These are phyloP conservation scores for Starmerella floricola DNA, from an alignment of 805 yeast genomes.

Conservation along the genomic window DNA sequence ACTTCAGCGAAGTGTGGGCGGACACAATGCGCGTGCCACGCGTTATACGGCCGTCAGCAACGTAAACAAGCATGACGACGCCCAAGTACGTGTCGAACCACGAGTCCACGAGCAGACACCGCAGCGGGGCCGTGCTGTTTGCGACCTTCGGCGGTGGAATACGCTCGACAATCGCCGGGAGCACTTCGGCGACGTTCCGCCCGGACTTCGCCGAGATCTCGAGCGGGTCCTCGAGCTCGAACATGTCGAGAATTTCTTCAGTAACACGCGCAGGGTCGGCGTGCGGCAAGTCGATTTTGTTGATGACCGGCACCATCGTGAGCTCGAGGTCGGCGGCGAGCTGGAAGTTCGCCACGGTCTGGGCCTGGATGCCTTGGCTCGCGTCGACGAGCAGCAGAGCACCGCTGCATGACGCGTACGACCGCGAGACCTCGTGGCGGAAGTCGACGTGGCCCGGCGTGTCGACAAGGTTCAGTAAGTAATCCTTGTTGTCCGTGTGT, in stretches of 20 bases:
- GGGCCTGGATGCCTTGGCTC: slow-evolving; percentile 93
- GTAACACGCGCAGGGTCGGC: slow-evolving; percentile 73
- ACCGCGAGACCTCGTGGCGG: slow-evolving; percentile 81
- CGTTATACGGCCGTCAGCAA: slow-evolving; percentile 69
- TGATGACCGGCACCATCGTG: slow-evolving; percentile 74
- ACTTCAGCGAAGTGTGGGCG: slow-evolving; percentile 61
- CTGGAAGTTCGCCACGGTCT: slow-evolving; percentile 93
- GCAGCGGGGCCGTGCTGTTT: slow-evolving; percentile 37
- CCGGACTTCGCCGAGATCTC: slow-evolving; percentile 92
- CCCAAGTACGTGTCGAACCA: slow-evolving; percentile 95
- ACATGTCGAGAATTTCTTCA: slow-evolving; percentile 74
- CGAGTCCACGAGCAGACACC: slow-evolving; percentile 82
- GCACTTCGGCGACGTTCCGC: slow-evolving; percentile 56
- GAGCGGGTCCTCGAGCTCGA: slow-evolving; percentile 56
- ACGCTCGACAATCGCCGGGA: slow-evolving; percentile 69
- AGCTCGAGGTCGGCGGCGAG: slow-evolving; percentile 78
- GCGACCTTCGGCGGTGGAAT: slow-evolving; percentile 57
- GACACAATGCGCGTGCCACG: slow-evolving; percentile 67
- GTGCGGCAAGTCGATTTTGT: slow-evolving; percentile 78
- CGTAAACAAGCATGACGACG: slow-evolving; percentile 70
- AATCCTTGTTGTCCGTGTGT: slow-evolving; percentile 50
- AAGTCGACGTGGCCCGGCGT: slow-evolving; percentile 98
- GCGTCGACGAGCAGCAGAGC: slow-evolving; percentile 87
- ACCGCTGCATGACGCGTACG: slow-evolving; percentile 94
- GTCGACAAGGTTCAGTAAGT: slow-evolving; percentile 79